These are phyloP conservation scores for Pseudogymnoascus sp. DNA, from an alignment of 2,329 filamentous ascomycete species.

Conservation along the genomic window DNA sequence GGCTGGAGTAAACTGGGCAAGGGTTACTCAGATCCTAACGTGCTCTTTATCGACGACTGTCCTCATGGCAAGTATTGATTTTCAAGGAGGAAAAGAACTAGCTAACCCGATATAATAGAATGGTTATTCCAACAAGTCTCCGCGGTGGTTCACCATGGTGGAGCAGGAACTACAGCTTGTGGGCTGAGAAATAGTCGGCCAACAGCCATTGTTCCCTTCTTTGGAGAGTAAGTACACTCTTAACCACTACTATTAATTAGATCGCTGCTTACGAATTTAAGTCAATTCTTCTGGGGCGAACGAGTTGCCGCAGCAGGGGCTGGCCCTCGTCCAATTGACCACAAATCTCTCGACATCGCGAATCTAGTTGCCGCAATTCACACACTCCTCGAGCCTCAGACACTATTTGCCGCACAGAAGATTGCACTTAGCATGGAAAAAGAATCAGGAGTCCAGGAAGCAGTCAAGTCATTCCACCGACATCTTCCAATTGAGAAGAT, in stretches of 20 bases:
- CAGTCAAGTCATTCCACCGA: conserved; percentile 57
- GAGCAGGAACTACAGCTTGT: conserved; percentile 49
- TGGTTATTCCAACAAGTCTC: conserved; percentile 50
- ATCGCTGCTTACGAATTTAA: conserved; percentile 7
- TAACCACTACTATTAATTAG: neutral
- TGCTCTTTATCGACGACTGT: conserved; percentile 45
- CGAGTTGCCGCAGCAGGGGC: conserved; percentile 64
- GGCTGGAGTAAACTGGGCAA: conserved; percentile 42
- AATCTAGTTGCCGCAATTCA: conserved; percentile 55
- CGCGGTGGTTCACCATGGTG: conserved; percentile 49
- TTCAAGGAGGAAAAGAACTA: neutral
- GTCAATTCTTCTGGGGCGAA: conserved; percentile 68
- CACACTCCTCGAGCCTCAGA: conserved; percentile 49
- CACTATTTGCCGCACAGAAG: conserved; percentile 38
- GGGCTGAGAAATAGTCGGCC: conserved; percentile 43
- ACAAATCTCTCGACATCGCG: conserved; percentile 55
- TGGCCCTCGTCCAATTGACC: conserved; percentile 58
- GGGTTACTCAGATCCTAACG: conserved; percentile 27
- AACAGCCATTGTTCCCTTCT: conserved; percentile 48
- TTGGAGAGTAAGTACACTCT: conserved; percentile 35
- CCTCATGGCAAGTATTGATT: conserved; percentile 34
- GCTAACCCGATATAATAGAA: conserved; percentile 22
- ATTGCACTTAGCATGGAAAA: conserved; percentile 52
- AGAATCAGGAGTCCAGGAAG: conserved; percentile 52
- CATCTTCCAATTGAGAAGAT: conserved; percentile 55